Evolutionary conservation across 2,329 filamentous ascomycete genomes (phyloP).

Genomic region (Exophiala sideris): DNA sequence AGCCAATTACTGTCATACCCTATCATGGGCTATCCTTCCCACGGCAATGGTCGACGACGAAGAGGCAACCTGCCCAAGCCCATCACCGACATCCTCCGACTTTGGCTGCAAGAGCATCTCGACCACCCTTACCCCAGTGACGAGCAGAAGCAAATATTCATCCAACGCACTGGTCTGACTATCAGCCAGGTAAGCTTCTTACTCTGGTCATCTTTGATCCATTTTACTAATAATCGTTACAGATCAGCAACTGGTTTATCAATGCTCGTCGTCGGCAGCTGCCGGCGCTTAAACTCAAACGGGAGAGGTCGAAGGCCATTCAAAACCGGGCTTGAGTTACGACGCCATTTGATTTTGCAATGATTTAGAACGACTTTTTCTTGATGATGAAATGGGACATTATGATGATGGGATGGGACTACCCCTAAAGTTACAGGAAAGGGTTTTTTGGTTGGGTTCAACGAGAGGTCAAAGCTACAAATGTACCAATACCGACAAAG

Average conservation of each 20-base stretch:
- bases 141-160: constrained; percentile 80
- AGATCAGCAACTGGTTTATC: constrained; percentile 55
- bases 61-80: constrained; percentile 85
- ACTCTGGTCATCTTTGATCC: not conserved
- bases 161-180: constrained; percentile 70
- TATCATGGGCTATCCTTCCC: constrained; percentile 18
- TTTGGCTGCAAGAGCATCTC: constrained; percentile 74
- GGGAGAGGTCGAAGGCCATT: constrained; percentile 9
- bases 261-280: constrained; percentile 48
- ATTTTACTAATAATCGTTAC: not conserved
- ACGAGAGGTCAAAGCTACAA: too few relatives aligned
- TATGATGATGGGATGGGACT: constrained; percentile 7
- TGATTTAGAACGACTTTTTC: not conserved
- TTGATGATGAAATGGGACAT: not conserved
- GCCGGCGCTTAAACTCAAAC: constrained; percentile 38
- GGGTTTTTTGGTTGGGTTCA: not conserved
- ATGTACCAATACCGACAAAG: too few relatives aligned
- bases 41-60: constrained; percentile 48
- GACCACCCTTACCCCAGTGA: constrained; percentile 82
- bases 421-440: not conserved
- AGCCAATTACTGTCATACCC: constrained; percentile 16
- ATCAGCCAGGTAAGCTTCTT: constrained; percentile 57
- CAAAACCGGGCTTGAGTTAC: constrained; percentile 8
- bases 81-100: constrained; percentile 73
- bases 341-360: not conserved